Base-by-base conservation (phyloP, 2,329 filamentous ascomycete species). In the Teratosphaeria zuluensis region DNA sequence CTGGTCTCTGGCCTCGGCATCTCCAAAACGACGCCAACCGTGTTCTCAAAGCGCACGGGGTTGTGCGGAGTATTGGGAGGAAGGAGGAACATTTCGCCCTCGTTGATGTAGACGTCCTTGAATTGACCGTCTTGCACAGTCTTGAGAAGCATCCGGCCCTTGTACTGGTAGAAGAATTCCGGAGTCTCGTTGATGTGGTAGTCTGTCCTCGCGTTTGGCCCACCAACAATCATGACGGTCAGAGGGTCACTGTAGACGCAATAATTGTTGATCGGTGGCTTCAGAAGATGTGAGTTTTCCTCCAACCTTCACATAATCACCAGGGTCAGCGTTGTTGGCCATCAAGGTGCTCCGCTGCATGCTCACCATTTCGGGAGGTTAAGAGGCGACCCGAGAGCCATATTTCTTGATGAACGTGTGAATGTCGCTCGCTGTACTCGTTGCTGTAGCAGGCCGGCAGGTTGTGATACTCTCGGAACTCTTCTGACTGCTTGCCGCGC, bases 81-180 rank as follows among this genome's bases (percentile, higher is more conserved):
- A 1, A 99, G 82, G 4, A 97, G 80, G 74, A 96, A 97, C 83
- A 97, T 88, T 66, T 94, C 91, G 63, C 92, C 92, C 76, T 97
- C 90, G 69, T 86, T 82, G 76, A 97, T 96, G 70, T 91, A 81
- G 63, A 97, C 84, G 75, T 97, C 92, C 64, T 85, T 82, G 76
- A 95, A 95, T 54, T 77, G 61, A 72, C 80, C 73, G 5, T 74
- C 75, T 70, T 96, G 90, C 63, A 96, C 89, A 16, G 94, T 88
- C 73, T 95, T 95, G 66, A 99, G 87, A 59, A 94, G 80, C 92
- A 97, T 96, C 65, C 87, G 86, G 65, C 94, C 94, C 68, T 86
- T 86, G 82, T 96, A 85, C 76, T 97, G 92, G 81, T 94, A 97
- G 84, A 97, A 99, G 87, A 92, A 97, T 75, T 97, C 94, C 12